Percentiles rank a stretch among this genome's conserved stretches.
Conservation (phyloP, 257 asterid genomes). For the Rhazya stricta region DNA sequence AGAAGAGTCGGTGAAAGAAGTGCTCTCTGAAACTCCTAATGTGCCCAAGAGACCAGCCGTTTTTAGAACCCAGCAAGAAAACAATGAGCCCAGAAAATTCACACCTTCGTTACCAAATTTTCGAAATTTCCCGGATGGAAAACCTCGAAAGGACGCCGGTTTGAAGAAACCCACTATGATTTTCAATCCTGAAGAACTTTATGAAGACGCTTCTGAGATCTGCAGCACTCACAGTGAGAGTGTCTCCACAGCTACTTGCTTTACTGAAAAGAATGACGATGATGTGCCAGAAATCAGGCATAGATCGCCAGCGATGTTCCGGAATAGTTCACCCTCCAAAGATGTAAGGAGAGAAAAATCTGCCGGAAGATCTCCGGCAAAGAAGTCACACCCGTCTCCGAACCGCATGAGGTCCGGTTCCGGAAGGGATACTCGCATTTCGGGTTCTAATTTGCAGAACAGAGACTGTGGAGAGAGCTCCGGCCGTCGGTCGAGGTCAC, state of each 20-base stretch:
- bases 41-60: constrained; percentile 22
- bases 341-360: constrained; percentile 18
- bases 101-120: constrained; percentile 24
- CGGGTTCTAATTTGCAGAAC: constrained; percentile 22
- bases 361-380: constrained; percentile 47
- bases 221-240: constrained; percentile 28
- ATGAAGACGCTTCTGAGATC: constrained; percentile 30
- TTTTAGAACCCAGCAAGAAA: constrained; percentile 10
- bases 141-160: constrained; percentile 21
- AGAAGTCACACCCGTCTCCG: constrained; percentile 51
- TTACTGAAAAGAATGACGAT: constrained; percentile 28
- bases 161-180: constrained; percentile 22
- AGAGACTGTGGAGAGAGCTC: constrained; percentile 49
- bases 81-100: constrained; percentile 31
- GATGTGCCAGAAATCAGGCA: constrained; percentile 34
- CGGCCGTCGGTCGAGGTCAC: constrained; percentile 67
- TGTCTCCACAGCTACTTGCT: constrained; percentile 17
- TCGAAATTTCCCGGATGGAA: constrained; percentile 1
- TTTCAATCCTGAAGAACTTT: constrained; percentile 22
- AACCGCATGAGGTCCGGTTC: constrained; percentile 35
- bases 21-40: constrained; percentile 57
- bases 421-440: constrained; percentile 20
- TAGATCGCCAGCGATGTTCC: constrained; percentile 46
- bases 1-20: constrained; percentile 69
- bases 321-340: constrained; percentile 35